These are phyloP conservation scores for Rosa chinensis DNA, from an alignment of 306 rosid genomes.

Conservation along the genomic window DNA sequence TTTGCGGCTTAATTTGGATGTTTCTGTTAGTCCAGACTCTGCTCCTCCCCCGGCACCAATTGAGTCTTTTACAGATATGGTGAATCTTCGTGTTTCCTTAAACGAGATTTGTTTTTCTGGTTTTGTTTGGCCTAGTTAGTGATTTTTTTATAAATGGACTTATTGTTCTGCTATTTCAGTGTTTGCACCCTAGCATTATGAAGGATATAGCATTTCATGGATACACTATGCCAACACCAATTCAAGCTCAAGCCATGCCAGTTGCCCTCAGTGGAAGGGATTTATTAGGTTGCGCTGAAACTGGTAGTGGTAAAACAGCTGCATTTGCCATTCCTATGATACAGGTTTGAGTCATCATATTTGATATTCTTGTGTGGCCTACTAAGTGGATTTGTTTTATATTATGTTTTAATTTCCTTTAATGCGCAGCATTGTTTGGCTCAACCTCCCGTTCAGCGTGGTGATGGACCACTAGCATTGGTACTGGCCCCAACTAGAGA, in stretches of 20 bases:
- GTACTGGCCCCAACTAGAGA: conserved; percentile 92
- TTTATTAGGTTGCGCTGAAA: conserved; percentile 87
- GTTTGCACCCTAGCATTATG: conserved; percentile 71
- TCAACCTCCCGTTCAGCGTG: conserved; percentile 64
- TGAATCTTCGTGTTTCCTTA: conserved; percentile 18
- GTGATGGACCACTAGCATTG: conserved; percentile 81
- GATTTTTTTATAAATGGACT: not conserved
- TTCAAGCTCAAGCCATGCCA: conserved; percentile 94
- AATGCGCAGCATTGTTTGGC: conserved; percentile 72
- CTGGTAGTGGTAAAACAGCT: conserved; percentile 92
- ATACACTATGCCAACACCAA: conserved; percentile 84
- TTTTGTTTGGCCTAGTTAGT: not conserved
- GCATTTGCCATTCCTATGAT: conserved; percentile 87
- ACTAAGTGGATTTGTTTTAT: conserved; percentile 7
- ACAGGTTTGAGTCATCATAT: conserved; percentile 49
- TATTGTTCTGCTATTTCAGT: conserved; percentile 37
- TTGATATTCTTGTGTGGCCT: conserved; percentile 21
- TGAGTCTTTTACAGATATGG: conserved; percentile 82
- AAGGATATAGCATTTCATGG: conserved; percentile 84
- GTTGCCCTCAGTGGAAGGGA: conserved; percentile 82
- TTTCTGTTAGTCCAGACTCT: conserved; percentile 54
- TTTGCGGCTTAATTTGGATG: conserved; percentile 70
- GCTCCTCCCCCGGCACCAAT: conserved; percentile 73
- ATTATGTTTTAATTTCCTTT: conserved; percentile 8
- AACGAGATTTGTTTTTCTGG: not conserved